Conservation (phyloP, 495 filamentous ascomycete species). For the Aspergillus campestris region DNA sequence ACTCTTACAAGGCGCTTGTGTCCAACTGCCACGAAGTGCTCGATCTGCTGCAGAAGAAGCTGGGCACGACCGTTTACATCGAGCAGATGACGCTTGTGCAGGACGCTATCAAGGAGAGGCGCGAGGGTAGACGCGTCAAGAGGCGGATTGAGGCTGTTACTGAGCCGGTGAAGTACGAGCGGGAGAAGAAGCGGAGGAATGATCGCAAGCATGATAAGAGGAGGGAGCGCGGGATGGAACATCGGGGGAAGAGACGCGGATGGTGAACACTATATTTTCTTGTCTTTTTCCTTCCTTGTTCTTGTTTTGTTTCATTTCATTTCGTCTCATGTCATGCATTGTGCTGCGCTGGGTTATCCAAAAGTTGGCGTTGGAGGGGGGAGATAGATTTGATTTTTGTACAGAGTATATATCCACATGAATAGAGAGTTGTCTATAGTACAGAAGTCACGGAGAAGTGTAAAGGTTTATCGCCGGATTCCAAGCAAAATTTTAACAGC, state of each 20-base stretch:
- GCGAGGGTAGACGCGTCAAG: constrained; percentile 69
- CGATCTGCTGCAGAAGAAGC: constrained; percentile 65
- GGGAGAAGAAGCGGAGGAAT: constrained; percentile 75
- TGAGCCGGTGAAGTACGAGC: constrained; percentile 67
- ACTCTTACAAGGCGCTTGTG: constrained; percentile 57
- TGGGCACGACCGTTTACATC: constrained; percentile 75
- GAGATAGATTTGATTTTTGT: constrained; percentile 5
- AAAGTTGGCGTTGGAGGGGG: constrained; percentile 23
- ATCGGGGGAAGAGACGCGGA: constrained; percentile 62
- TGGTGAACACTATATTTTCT: constrained; percentile 31
- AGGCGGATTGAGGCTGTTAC: constrained; percentile 76
- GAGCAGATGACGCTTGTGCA: constrained; percentile 58
- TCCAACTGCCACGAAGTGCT: constrained; percentile 64
- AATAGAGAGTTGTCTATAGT: constrained; percentile 10
- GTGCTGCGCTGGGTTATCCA: constrained; percentile 1
- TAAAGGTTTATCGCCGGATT: too few species aligned
- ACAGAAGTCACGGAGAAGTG: not conserved
- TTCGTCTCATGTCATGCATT: not conserved
- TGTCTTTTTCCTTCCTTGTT: not conserved
- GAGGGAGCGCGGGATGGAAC: constrained; percentile 64
- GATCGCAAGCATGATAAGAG: constrained; percentile 77
- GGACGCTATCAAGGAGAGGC: constrained; percentile 55
- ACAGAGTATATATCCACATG: not conserved
- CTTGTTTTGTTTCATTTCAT: constrained; percentile 1
- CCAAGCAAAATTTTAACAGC: too few species aligned